Evolutionary conservation across 2,329 filamentous ascomycete species (phyloP).

Genomic region (Fusarium floridanum): DNA sequence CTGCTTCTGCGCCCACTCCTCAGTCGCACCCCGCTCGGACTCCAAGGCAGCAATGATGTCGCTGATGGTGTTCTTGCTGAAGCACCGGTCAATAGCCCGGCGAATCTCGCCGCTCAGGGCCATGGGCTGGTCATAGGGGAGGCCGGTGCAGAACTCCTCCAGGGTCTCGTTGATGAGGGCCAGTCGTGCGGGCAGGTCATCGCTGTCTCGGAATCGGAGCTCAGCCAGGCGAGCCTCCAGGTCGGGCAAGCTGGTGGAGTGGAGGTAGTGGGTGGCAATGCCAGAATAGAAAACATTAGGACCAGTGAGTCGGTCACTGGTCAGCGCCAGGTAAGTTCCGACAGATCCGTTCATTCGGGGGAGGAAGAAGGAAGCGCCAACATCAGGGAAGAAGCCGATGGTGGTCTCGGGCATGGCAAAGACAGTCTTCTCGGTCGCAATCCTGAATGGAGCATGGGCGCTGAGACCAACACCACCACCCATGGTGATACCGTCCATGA

Average conservation of each 20-base stretch:
- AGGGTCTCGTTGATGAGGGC: slow-evolving; percentile 86
- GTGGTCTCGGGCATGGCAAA: slow-evolving; percentile 99
- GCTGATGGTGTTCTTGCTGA: slow-evolving; percentile 74
- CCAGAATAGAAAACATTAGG: slow-evolving; percentile 91
- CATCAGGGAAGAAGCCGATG: slow-evolving; percentile 98
- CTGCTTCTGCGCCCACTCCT: slow-evolving; percentile 84
- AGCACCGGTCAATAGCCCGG: slow-evolving; percentile 86
- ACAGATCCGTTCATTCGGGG: slow-evolving; percentile 87
- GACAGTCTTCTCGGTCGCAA: slow-evolving; percentile 93
- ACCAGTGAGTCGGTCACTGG: slow-evolving; percentile 85
- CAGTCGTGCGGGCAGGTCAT: slow-evolving; percentile 72
- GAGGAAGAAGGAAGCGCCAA: slow-evolving; percentile 96
- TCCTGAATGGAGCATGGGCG: slow-evolving; percentile 94
- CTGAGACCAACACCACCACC: slow-evolving; percentile 95
- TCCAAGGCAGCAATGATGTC: slow-evolving; percentile 79
- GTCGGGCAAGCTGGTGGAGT: slow-evolving; percentile 86
- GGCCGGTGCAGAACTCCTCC: slow-evolving; percentile 88
- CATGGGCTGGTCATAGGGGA: slow-evolving; percentile 81
- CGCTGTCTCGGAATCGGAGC: slow-evolving; percentile 86
- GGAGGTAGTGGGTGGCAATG: slow-evolving; percentile 94
- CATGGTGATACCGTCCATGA: slow-evolving; percentile 99
- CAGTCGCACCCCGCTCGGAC: slow-evolving; percentile 63
- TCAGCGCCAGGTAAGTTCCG: slow-evolving; percentile 94
- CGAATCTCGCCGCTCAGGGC: slow-evolving; percentile 78
- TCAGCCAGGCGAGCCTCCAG: slow-evolving; percentile 90